phyloP scores from a whole-genome alignment of 768 basidiomycete genomes.

The Suillus tomentosus region DNA sequence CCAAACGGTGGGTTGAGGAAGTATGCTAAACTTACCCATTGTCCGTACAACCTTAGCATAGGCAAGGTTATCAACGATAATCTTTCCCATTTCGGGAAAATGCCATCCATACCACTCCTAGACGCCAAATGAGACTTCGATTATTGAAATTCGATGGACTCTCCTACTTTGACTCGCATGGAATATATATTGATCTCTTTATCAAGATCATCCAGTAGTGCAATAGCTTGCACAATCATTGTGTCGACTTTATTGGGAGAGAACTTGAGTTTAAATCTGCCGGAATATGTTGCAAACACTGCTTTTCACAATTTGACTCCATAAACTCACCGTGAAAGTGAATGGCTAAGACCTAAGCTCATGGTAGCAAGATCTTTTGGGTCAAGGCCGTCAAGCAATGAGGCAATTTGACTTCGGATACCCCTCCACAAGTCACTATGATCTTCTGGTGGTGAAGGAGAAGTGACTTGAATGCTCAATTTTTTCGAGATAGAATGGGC shows the following conservation, averaged over 20 bases:
- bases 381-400: constrained; percentile 87
- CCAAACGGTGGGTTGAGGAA: background rate
- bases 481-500: constrained; percentile 91
- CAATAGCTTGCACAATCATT: constrained; percentile 99
- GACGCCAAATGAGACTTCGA: constrained; percentile 1
- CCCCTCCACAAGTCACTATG: constrained; percentile 91
- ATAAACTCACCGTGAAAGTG: constrained; percentile 76
- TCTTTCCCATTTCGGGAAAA: constrained; percentile 99
- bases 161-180: constrained; percentile 93
- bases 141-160: background rate
- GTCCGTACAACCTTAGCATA: constrained; percentile 92
- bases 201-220: constrained; percentile 96
- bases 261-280: constrained; percentile 97
- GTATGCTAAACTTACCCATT: constrained; percentile 66
- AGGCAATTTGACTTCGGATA: constrained; percentile 85
- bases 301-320: constrained; percentile 4
- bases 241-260: constrained; percentile 99
- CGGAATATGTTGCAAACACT: constrained; percentile 11
- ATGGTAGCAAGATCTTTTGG: constrained; percentile 95
- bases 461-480: constrained; percentile 83
- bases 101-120: constrained; percentile 99
- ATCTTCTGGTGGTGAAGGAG: constrained; percentile 53
- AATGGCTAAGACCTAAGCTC: constrained; percentile 97
- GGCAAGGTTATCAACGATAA: constrained; percentile 94
- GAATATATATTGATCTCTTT: constrained; percentile 99